Base-by-base conservation (phyloP, 1,284 basidiomycete species). In the Cerrena zonata region DNA sequence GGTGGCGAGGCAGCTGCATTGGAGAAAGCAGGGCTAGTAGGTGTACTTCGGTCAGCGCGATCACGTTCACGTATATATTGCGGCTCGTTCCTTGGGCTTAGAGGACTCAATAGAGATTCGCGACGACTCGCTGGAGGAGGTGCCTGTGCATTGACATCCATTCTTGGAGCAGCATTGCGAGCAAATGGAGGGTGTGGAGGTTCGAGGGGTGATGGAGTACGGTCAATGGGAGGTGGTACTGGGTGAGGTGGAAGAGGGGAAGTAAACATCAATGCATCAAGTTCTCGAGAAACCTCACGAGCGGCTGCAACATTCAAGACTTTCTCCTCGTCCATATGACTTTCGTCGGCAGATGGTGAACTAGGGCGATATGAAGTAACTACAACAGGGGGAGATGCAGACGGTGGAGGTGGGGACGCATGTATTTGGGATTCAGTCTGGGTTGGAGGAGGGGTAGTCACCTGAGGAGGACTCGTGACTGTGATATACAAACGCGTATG, bases 261-360 rank as follows among this genome's bases (percentile, higher is more conserved):
- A 51, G 61, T 73, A 54, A 77, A 77, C 51, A 70, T 73, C 18
- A 85, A 62, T 4, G 75, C 69, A 51, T 84, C 81, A 50, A 87
- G 59, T 60, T 86, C 86, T 10, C 77, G 74, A 7, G 76, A 75
- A 2, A 89, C 73, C 62, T 85, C 83, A 15, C 80, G 74, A 2
- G 84, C 84, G 19, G 81, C 85, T 7, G 84, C 84, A 2, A 77
- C 79, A 57, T 83, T 79, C 24, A 78, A 69, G 5, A 71, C 71
- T 1, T 64, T 56, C 53, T 75, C 71, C 15, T 76, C 71, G 0
- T 58, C 57, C n/a, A n/a, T 18, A 19, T 49, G 42, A 34, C 59
- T 61, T 18, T 51, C 46, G n/a, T 55, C 53, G n/a, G 63, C 18
- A 25, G 57, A 27, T 18, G 65, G 67, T 2, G 65, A 61, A 38